Conservation (phyloP, 352 stramenopile genomes). For the Phytopythium cucurbitacearum region DNA sequence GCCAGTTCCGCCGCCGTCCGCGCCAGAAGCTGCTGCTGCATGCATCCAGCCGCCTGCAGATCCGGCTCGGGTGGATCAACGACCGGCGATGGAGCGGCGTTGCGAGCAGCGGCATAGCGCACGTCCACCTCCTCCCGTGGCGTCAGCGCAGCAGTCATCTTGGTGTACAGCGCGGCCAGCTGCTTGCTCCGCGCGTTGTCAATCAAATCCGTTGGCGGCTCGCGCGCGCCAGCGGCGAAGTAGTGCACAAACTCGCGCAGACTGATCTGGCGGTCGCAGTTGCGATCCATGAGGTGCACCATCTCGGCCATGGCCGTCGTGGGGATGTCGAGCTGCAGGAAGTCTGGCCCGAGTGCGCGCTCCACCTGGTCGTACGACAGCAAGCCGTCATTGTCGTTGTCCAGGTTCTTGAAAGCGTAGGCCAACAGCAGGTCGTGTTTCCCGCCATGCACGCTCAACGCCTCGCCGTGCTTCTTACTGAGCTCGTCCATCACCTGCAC, state of each 20-base stretch:
- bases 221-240: constrained; percentile 57
- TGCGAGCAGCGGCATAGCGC: constrained; percentile 5
- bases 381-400: constrained; percentile 67
- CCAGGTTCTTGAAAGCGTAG: constrained; percentile 78
- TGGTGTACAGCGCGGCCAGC: constrained; percentile 49
- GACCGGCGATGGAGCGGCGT: not conserved
- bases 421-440: constrained; percentile 65
- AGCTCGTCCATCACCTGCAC: constrained; percentile 57
- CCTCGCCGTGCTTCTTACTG: constrained; percentile 41
- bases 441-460: constrained; percentile 53
- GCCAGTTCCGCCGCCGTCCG: constrained; percentile 26
- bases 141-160: constrained; percentile 38
- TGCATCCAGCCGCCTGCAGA: constrained; percentile 21
- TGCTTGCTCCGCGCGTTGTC: constrained; percentile 61
- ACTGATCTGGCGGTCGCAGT: constrained; percentile 67
- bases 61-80: not conserved
- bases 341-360: constrained; percentile 52
- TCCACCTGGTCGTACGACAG: constrained; percentile 71
- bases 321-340: constrained; percentile 51
- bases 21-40: constrained; percentile 48
- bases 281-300: constrained; percentile 67
- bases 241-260: constrained; percentile 83
- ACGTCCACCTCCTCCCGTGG: constrained; percentile 48
- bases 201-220: constrained; percentile 56
- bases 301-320: constrained; percentile 63